These are phyloP conservation scores for Stramenopiles sp. DNA, from an alignment of 352 stramenopile genomes.

Conservation along the genomic window DNA sequence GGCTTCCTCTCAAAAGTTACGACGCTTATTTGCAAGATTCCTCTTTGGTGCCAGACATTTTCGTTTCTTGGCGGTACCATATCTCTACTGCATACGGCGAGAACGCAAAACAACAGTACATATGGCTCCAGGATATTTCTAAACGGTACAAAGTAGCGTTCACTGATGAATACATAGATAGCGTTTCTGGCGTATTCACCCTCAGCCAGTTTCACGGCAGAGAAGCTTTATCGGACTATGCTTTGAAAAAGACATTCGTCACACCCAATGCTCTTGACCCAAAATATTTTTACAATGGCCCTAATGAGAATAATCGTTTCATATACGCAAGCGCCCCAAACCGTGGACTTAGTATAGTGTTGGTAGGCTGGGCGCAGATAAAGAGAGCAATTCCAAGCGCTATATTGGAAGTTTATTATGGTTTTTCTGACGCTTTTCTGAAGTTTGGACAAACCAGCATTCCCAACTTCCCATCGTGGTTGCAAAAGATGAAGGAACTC, in stretches of 20 bases:
- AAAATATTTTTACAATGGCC: constrained; percentile 35
- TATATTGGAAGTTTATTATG: constrained; percentile 58
- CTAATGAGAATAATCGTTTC: constrained; percentile 39
- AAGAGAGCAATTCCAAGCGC: constrained; percentile 32
- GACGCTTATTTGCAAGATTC: constrained; percentile 27
- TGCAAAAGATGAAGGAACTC: constrained; percentile 28
- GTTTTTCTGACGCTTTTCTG: constrained; percentile 51
- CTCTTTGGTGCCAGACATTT: constrained; percentile 38
- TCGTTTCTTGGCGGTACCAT: constrained; percentile 68
- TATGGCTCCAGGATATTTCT: constrained; percentile 59
- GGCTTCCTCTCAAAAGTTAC: constrained; percentile 47
- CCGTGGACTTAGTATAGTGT: constrained; percentile 41
- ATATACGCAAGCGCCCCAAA: constrained; percentile 60
- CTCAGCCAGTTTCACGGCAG: constrained; percentile 45
- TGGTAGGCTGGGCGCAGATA: constrained; percentile 48
- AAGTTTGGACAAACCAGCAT: constrained; percentile 33
- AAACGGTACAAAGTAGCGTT: background rate
- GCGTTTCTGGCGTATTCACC: constrained; percentile 28
- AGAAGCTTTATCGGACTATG: background rate
- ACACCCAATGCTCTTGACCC: constrained; percentile 49
- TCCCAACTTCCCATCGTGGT: constrained; percentile 39
- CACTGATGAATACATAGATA: constrained; percentile 5
- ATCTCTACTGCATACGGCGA: constrained; percentile 41
- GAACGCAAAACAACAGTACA: constrained; percentile 26
- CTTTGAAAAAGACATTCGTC: constrained; percentile 35